Conservation (phyloP, 257 asterid species). For the Solanum bulbocastanum region DNA sequence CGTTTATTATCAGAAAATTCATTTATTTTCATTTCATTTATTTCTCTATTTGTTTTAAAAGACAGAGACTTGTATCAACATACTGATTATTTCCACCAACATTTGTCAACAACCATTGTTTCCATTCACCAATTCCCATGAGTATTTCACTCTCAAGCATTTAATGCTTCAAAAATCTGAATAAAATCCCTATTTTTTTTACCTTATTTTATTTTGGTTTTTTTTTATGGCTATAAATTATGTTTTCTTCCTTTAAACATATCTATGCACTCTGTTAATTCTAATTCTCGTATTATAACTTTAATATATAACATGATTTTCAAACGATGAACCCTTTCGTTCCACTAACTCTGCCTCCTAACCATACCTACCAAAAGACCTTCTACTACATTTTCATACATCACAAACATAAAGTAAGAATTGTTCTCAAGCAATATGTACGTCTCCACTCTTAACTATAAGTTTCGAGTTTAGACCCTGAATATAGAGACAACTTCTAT, state of each 20-base stretch:
- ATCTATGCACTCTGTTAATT: neutral
- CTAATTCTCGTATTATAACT: neutral
- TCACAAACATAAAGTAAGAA: neutral
- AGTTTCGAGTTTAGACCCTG: rapidly evolving
- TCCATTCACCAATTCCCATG: neutral
- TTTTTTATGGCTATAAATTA: neutral
- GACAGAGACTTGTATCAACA: neutral
- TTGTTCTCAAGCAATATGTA: neutral
- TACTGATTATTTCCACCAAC: neutral
- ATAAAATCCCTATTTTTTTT: neutral
- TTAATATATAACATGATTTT: neutral
- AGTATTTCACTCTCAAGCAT: neutral
- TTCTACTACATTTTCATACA: neutral
- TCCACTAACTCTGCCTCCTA: neutral
- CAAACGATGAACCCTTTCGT: neutral
- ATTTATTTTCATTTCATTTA: neutral
- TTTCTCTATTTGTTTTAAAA: neutral
- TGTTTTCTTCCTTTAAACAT: neutral
- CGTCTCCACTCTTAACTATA: neutral
- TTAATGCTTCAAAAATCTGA: neutral
- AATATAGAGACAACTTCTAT: no score
- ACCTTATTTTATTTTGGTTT: neutral
- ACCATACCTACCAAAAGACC: neutral
- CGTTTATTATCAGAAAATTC: neutral
- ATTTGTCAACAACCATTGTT: neutral